A percentile compares a stretch with the other conserved stretches of the same genome.
Conservation (phyloP, 768 basidiomycete genomes). For the Kockovaella imperatae region DNA sequence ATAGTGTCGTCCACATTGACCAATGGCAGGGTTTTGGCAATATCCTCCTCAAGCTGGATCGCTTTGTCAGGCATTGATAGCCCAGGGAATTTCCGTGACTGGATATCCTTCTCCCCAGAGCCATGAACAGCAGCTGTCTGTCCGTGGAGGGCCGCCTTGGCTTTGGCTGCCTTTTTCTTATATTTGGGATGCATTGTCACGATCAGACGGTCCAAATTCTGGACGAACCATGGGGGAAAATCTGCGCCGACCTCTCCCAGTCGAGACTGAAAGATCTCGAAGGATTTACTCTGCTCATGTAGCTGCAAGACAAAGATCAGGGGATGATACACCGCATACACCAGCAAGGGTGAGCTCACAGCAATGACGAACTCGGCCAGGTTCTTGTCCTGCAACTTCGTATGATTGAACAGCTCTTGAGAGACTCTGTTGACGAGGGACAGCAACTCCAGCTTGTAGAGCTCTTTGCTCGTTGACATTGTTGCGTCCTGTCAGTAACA, state of each 20-base stretch:
- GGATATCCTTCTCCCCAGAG: conserved; percentile 60
- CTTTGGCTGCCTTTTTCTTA: conserved; percentile 60
- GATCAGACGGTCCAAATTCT: conserved; percentile 89
- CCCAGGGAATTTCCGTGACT: conserved; percentile 82
- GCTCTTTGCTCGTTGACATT: conserved; percentile 50
- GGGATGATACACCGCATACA: not conserved
- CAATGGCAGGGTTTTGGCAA: conserved; percentile 31
- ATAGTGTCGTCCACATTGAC: conserved; percentile 86
- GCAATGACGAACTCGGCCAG: conserved; percentile 90
- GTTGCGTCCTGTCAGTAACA: not conserved
- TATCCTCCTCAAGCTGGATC: conserved; percentile 50
- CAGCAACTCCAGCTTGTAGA: conserved; percentile 87
- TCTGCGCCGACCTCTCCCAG: conserved; percentile 68
- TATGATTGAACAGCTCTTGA: conserved; percentile 84
- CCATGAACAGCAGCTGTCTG: conserved; percentile 1
- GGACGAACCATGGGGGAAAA: conserved; percentile 82
- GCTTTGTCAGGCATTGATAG: conserved; percentile 73
- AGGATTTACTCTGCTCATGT: conserved; percentile 67
- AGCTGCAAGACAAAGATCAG: conserved; percentile 46
- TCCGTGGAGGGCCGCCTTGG: conserved; percentile 24
- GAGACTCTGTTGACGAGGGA: conserved; percentile 85
- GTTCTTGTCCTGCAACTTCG: conserved; percentile 71
- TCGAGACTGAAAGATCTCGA: conserved; percentile 71
- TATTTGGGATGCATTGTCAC: conserved; percentile 92
- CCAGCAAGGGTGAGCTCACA: conserved; percentile 22